phyloP scores from a whole-genome alignment of 257 asterid genomes.

The Thymus quinquecostatus region DNA sequence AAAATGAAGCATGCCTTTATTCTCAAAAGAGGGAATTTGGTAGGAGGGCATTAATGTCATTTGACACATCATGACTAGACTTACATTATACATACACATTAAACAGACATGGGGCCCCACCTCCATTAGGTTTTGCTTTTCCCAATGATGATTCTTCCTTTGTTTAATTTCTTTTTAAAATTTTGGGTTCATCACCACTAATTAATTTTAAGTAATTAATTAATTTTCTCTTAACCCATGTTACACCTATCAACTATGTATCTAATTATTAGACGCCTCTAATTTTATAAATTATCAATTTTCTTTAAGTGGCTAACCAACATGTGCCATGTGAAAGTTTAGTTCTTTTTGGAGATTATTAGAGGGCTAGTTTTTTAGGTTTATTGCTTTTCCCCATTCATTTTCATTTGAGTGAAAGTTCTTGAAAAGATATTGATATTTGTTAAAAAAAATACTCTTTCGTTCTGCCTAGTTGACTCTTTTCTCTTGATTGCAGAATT shows the following conservation, averaged over 20 bases:
- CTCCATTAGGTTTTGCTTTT: slow-evolving; percentile 30
- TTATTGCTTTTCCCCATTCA: background rate
- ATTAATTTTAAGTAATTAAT: background rate
- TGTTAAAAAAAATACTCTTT: too few species aligned
- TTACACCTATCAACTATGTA: slow-evolving; percentile 27
- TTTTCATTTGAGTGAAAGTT: background rate
- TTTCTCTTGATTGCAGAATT: too few species aligned
- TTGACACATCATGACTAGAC: slow-evolving; percentile 36
- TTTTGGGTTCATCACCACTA: slow-evolving; percentile 37
- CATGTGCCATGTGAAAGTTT: slow-evolving; percentile 26
- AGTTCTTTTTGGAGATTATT: background rate
- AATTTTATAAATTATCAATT: background rate
- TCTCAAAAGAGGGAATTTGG: background rate
- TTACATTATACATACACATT: slow-evolving; percentile 20
- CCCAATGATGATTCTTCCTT: slow-evolving; percentile 31
- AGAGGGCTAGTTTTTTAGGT: background rate
- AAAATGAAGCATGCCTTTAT: too few species aligned
- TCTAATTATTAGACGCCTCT: slow-evolving; percentile 28
- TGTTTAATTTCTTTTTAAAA: background rate
- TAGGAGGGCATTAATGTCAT: slow-evolving; percentile 23
- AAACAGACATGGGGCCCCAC: slow-evolving; percentile 28
- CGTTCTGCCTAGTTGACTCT: too few species aligned
- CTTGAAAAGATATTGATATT: too few species aligned
- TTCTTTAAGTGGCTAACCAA: slow-evolving; percentile 4
- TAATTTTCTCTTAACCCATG: slow-evolving; percentile 19